These are phyloP conservation scores for Phaseolus lunatus DNA, from an alignment of 306 rosid species.

Conservation along the genomic window DNA sequence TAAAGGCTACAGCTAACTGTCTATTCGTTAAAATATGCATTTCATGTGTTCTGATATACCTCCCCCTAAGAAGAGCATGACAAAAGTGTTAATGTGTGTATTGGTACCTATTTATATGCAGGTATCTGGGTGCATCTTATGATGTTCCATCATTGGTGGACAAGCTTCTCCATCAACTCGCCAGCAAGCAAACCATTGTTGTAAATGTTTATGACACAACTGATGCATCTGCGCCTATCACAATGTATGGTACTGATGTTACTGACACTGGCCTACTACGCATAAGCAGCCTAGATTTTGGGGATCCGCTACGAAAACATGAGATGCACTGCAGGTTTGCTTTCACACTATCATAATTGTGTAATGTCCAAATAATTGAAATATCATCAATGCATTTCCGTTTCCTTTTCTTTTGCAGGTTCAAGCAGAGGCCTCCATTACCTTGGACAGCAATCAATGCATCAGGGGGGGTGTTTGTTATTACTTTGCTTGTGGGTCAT, in stretches of 20 bases:
- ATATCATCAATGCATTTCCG: neutral
- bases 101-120: slow-evolving; percentile 44
- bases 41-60: neutral
- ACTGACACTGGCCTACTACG: slow-evolving; percentile 75
- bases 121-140: slow-evolving; percentile 96
- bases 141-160: slow-evolving; percentile 96
- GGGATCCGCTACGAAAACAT: slow-evolving; percentile 95
- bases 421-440: slow-evolving; percentile 75
- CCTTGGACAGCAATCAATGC: slow-evolving; percentile 84
- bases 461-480: slow-evolving; percentile 70
- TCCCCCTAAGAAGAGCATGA: neutral
- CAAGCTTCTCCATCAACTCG: slow-evolving; percentile 98
- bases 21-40: slow-evolving; percentile 6
- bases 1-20: neutral
- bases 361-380: slow-evolving; percentile 32
- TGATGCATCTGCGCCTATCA: slow-evolving; percentile 70
- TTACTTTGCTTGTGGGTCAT: slow-evolving; percentile 81
- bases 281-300: slow-evolving; percentile 81
- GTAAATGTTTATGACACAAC: slow-evolving; percentile 96
- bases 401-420: slow-evolving; percentile 57
- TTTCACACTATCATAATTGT: slow-evolving; percentile 31
- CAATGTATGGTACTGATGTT: slow-evolving; percentile 89
- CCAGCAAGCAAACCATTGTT: slow-evolving; percentile 95
- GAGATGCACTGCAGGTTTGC: slow-evolving; percentile 98
- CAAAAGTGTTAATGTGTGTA: slow-evolving; percentile 39